Evolutionary conservation across 1,139 yeast species (phyloP).

Genomic region (Chernovozyma sophiae-reginae): DNA sequence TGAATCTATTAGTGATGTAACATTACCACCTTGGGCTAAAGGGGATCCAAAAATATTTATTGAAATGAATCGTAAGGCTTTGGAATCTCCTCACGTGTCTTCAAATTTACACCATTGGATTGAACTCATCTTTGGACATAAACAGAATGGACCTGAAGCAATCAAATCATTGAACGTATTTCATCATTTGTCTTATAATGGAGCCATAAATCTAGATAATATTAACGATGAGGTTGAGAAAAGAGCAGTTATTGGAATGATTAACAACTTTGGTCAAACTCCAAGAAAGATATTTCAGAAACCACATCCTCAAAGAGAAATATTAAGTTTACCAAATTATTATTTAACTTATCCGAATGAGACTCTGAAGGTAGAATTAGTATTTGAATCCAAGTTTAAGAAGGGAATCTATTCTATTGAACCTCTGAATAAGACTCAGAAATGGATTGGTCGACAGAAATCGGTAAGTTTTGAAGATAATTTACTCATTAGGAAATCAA

Average conservation of each 20-base stretch:
- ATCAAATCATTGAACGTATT: slow-evolving; percentile 66
- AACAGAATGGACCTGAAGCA: slow-evolving; percentile 71
- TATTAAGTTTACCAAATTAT: slow-evolving; percentile 31
- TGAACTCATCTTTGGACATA: slow-evolving; percentile 74
- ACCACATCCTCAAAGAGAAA: slow-evolving; percentile 57
- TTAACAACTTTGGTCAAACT: slow-evolving; percentile 88
- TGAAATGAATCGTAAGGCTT: slow-evolving; percentile 70
- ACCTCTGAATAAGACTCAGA: slow-evolving; percentile 25
- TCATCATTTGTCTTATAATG: slow-evolving; percentile 77
- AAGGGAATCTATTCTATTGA: slow-evolving; percentile 39
- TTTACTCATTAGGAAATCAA: slow-evolving; percentile 34
- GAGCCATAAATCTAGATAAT: slow-evolving; percentile 71
- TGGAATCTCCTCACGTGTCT: slow-evolving; percentile 78
- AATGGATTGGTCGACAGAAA: slow-evolving; percentile 39
- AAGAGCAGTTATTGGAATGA: slow-evolving; percentile 73
- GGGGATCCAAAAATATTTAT: slow-evolving; percentile 70
- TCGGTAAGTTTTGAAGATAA: slow-evolving; percentile 38
- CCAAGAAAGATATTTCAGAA: slow-evolving; percentile 65
- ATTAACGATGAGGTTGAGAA: slow-evolving; percentile 70
- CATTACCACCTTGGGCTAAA: slow-evolving; percentile 78
- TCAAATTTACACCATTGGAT: slow-evolving; percentile 76
- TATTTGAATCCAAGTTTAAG: slow-evolving; percentile 34
- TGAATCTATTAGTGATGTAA: slow-evolving; percentile 52
- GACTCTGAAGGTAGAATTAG: background rate
- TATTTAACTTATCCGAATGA: slow-evolving; percentile 24